A percentile compares a stretch with the other conserved stretches of the same genome.
These are phyloP conservation scores for Aspergillus transmontanensis DNA, from an alignment of 2,329 filamentous ascomycete species.

Conservation along the genomic window DNA sequence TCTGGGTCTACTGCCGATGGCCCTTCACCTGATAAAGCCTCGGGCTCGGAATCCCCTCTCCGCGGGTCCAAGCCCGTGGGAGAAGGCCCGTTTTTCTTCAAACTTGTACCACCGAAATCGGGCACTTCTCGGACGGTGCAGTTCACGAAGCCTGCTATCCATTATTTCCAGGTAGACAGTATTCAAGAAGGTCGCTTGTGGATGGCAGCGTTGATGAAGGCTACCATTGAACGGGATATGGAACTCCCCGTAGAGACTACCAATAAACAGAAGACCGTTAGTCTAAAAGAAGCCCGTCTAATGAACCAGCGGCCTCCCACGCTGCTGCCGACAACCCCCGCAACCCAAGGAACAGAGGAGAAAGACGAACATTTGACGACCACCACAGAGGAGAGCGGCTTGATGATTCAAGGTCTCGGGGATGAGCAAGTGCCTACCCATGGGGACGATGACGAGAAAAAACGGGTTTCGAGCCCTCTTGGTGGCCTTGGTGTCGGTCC, in stretches of 20 bases:
- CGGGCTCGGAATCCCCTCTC: conserved; percentile 32
- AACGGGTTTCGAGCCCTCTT: conserved; percentile 24
- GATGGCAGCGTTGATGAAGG: conserved; percentile 99
- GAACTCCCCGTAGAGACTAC: conserved; percentile 79
- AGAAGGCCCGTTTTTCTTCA: conserved; percentile 93
- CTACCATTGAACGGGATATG: conserved; percentile 90
- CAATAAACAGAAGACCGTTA: conserved; percentile 97
- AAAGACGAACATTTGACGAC: conserved; percentile 26
- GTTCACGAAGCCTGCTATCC: conserved; percentile 95
- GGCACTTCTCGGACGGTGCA: conserved; percentile 89
- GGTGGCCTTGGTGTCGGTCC: conserved; percentile 31
- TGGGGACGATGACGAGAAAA: conserved; percentile 14
- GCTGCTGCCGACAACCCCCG: conserved; percentile 64
- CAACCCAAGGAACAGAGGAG: conserved; percentile 22
- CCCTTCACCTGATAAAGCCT: conserved; percentile 35
- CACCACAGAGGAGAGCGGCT: conserved; percentile 29
- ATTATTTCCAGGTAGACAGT: conserved; percentile 96
- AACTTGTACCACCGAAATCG: conserved; percentile 85
- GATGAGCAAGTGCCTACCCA: conserved; percentile 30
- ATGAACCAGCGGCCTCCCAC: conserved; percentile 90
- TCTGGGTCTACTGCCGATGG: conserved; percentile 40
- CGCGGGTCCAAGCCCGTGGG: conserved; percentile 43
- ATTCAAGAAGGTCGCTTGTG: conserved; percentile 84
- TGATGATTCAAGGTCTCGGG: conserved; percentile 38
- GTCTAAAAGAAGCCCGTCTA: conserved; percentile 79